Conservation (phyloP, 257 asterid species). For the Cinchona pubescens region DNA sequence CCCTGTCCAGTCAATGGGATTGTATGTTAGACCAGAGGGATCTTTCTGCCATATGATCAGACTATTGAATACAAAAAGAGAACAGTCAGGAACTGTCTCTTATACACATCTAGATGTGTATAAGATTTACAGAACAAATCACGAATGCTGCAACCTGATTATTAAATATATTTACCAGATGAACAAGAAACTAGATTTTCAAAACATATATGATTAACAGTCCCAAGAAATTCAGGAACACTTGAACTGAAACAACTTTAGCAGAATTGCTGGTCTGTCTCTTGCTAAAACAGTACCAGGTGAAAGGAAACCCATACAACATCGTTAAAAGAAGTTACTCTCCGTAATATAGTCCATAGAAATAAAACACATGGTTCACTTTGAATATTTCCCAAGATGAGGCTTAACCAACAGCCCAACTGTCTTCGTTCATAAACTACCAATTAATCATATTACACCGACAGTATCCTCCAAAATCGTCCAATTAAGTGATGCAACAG, state of each 20-base stretch:
- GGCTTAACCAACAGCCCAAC: too few relatives aligned
- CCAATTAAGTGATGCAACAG: too few relatives aligned
- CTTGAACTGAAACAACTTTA: neutral
- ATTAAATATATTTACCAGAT: neutral
- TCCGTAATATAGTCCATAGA: neutral
- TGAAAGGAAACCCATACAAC: neutral
- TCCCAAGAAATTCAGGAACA: neutral
- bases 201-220: neutral
- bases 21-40: neutral
- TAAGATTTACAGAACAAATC: too few relatives aligned
- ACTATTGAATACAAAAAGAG: neutral
- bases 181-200: neutral
- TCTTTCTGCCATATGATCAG: conserved; percentile 11
- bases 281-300: conserved; percentile 1
- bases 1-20: conserved; percentile 30
- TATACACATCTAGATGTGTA: too few relatives aligned
- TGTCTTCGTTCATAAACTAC: too few relatives aligned
- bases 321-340: neutral
- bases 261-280: neutral
- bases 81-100: too few relatives aligned
- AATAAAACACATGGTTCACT: neutral
- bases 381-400: neutral
- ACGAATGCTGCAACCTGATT: neutral
- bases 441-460: too few relatives aligned
- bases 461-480: too few relatives aligned